phyloP scores from a whole-genome alignment of 2,329 filamentous ascomycete genomes.

The Emergomyces africanus region DNA sequence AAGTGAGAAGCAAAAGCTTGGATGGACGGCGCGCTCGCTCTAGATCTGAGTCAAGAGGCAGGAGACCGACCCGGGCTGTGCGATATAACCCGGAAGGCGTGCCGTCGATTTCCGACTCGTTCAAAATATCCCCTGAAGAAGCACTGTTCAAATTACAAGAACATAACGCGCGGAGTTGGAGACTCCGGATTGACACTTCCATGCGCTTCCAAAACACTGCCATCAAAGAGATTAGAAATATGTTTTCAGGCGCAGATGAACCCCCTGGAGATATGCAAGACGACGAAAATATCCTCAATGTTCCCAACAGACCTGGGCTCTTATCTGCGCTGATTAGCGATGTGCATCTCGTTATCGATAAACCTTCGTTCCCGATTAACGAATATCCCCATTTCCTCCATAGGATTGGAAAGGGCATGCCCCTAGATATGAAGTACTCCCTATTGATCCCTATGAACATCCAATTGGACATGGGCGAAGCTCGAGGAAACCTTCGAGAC shows the following conservation, averaged over 20 bases:
- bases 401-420: conserved; percentile 92
- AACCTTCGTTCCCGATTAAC: conserved; percentile 75
- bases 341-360: conserved; percentile 73
- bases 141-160: conserved; percentile 62
- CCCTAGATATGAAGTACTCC: conserved; percentile 77
- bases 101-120: conserved; percentile 56
- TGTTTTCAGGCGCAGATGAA: conserved; percentile 74
- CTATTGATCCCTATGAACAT: conserved; percentile 83
- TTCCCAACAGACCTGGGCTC: conserved; percentile 72
- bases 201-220: conserved; percentile 55
- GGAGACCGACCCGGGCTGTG: conserved; percentile 27
- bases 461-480: conserved; percentile 81
- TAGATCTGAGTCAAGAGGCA: conserved; percentile 16
- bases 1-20: conserved; percentile 43
- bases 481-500: conserved; percentile 72
- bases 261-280: conserved; percentile 71
- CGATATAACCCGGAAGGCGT: conserved; percentile 71
- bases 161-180: conserved; percentile 86
- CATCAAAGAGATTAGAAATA: conserved; percentile 64
- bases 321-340: conserved; percentile 73
- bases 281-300: conserved; percentile 69
- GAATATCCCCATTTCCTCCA: conserved; percentile 77
- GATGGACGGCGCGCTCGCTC: conserved; percentile 34
- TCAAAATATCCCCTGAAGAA: conserved; percentile 61
- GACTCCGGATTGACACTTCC: conserved; percentile 69